Evolutionary conservation across 257 asterid species (phyloP).

Genomic region (Schizonepeta tenuifolia): DNA sequence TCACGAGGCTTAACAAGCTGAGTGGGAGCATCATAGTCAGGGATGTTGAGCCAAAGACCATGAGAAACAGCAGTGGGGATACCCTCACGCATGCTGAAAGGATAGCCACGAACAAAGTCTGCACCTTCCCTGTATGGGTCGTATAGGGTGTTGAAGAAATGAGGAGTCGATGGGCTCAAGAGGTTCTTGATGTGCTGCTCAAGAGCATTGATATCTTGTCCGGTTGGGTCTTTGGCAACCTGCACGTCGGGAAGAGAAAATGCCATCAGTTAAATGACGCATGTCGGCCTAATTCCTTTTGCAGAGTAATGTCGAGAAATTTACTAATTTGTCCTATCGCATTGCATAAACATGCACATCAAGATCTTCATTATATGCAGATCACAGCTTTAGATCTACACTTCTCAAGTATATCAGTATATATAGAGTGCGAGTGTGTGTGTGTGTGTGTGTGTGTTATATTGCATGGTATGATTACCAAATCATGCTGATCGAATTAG

Average conservation of each 20-base stretch:
- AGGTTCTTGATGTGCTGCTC: conserved; percentile 83
- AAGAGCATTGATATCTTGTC: conserved; percentile 73
- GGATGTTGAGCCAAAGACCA: conserved; percentile 83
- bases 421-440: neutral
- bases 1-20: conserved; percentile 89
- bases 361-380: neutral
- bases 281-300: neutral
- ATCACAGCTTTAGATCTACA: conserved; percentile 31
- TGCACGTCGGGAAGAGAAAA: conserved; percentile 29
- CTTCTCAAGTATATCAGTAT: conserved; percentile 13
- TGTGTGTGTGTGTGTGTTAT: neutral
- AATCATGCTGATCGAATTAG: neutral
- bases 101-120: conserved; percentile 85
- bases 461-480: neutral
- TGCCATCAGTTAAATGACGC: neutral
- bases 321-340: neutral
- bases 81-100: conserved; percentile 88
- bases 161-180: conserved; percentile 68
- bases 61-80: conserved; percentile 73
- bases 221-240: conserved; percentile 85
- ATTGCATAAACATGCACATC: neutral
- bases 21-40: conserved; percentile 87
- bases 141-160: conserved; percentile 79
- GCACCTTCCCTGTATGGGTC: conserved; percentile 85
- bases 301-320: neutral